Conservation (phyloP, 805 yeast genomes). For the Wickerhamomyces chaumierensis region DNA sequence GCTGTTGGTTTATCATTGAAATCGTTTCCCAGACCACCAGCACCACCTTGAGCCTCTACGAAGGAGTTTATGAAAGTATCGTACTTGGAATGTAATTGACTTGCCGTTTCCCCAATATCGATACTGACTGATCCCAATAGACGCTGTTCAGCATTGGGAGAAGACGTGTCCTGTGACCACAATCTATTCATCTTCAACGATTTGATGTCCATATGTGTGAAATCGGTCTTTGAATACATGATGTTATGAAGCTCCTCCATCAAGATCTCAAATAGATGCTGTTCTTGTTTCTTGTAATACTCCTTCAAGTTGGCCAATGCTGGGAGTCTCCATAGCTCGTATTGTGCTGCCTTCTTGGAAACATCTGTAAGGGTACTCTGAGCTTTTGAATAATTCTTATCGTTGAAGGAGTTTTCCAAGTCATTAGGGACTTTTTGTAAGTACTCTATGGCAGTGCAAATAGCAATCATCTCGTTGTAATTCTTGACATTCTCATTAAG, state of each 20-base stretch:
- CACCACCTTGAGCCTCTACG: slow-evolving; percentile 3
- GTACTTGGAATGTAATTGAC: slow-evolving; percentile 24
- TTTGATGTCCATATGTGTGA: slow-evolving; percentile 7
- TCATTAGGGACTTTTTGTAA: slow-evolving; percentile 46
- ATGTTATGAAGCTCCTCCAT: slow-evolving; percentile 69
- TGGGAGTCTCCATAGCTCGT: slow-evolving; percentile 46
- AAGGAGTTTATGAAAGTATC: slow-evolving; percentile 24
- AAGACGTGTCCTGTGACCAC: slow-evolving; percentile 10
- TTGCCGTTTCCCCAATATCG: slow-evolving; percentile 41
- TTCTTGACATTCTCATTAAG: slow-evolving; percentile 51
- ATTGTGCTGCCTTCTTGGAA: slow-evolving; percentile 33
- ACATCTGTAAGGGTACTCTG: slow-evolving; percentile 41
- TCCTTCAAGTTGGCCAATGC: slow-evolving; percentile 39
- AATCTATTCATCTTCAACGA: slow-evolving; percentile 12
- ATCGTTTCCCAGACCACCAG: slow-evolving; percentile 19
- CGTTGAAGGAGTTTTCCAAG: slow-evolving; percentile 58
- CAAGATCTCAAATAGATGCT: slow-evolving; percentile 54
- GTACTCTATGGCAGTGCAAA: slow-evolving; percentile 55
- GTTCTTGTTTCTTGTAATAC: slow-evolving; percentile 44
- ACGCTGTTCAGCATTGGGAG: slow-evolving; percentile 39
- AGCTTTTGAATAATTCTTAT: slow-evolving; percentile 57
- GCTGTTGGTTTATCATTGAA: slow-evolving; percentile 20
- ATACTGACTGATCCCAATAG: slow-evolving; percentile 45
- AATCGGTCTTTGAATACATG: slow-evolving; percentile 41
- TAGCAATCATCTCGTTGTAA: slow-evolving; percentile 58